Evolutionary conservation across 176 grass and related monocot species (phyloP).

Genomic region (Oropetium thomaeum): DNA sequence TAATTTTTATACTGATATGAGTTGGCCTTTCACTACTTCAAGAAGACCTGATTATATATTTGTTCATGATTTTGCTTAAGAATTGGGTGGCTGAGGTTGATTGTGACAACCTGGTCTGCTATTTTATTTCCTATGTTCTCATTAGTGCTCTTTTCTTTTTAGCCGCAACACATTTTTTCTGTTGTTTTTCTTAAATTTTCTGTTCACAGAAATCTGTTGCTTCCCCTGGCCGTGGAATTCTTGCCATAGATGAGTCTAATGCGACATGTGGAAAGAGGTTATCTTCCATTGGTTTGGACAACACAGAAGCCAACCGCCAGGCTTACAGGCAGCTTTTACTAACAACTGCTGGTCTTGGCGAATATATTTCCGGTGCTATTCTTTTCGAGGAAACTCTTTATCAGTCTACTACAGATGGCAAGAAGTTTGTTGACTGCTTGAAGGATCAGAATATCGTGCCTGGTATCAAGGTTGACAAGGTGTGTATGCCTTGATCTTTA

Average conservation of each 20-base stretch:
- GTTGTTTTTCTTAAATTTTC: background rate
- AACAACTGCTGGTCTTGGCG: slow-evolving; percentile 78
- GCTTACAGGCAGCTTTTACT: slow-evolving; percentile 92
- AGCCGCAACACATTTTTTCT: background rate
- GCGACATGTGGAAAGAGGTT: slow-evolving; percentile 96
- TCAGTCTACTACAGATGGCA: slow-evolving; percentile 87
- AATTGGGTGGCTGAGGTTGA: background rate
- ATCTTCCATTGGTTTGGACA: slow-evolving; percentile 86
- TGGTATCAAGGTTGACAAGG: slow-evolving; percentile 98
- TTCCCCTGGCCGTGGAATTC: slow-evolving; percentile 84
- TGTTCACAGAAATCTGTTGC: slow-evolving; percentile 83
- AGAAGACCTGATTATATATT: too few species aligned
- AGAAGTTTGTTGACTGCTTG: slow-evolving; percentile 92
- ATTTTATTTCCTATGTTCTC: background rate
- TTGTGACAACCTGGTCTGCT: background rate
- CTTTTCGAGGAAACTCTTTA: slow-evolving; percentile 97
- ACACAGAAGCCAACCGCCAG: slow-evolving; percentile 86
- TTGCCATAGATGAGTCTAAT: slow-evolving; percentile 96
- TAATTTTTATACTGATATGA: too few species aligned
- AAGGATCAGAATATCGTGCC: slow-evolving; percentile 85
- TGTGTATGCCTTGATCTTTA: slow-evolving; percentile 32
- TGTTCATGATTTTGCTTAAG: too few species aligned
- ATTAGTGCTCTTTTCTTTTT: background rate
- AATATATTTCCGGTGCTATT: slow-evolving; percentile 95
- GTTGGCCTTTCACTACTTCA: too few species aligned